Evolutionary conservation across 2,329 filamentous ascomycete species (phyloP), one percentile per base, ranked within the genome.

Genomic region (Colletotrichum viniferum): DNA sequence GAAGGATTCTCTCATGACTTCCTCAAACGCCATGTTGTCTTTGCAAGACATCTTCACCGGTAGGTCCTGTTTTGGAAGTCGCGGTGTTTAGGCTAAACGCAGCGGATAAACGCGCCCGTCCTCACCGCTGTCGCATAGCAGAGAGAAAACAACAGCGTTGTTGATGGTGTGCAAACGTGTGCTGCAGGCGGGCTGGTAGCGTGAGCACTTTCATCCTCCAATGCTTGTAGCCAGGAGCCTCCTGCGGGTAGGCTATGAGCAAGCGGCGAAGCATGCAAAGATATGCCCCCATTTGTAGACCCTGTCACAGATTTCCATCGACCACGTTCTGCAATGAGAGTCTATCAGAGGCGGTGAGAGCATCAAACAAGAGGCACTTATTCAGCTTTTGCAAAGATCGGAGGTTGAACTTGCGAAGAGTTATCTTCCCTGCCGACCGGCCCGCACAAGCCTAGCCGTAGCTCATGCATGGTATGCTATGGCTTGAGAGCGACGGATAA

Each of bases 51-150:
- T 64, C 69, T 67, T 73, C 69, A 63, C 63, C 63, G 64, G 58
- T 68, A 63, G 18, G 13, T 61, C 26, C 69, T 58, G 34, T 52
- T 73, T 21, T 34, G 63, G 73, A 60, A 13, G 21, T 30, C 43
- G 38, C 72, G 55, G 43, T 16, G 16, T 69, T 73, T 65, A 75
- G 73, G 63, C 73, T 75, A 65, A 75, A 75, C 10, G 34, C 63
- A 24, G 16, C 69, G 73, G 56, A 64, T 58, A 75, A 71, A 36
- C 43, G 43, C 28, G 34, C 62, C 63, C 58, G 18, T 36, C 36
- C 32, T 75, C 63, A 69, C 43, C 73, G 69, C 55, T 58, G 48
- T 14, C n/a, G 43, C 26, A 58, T 26, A 21, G 43, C 43, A 58
- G 28, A 7, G 36, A 30, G n/a, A 24, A 24, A 14, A 60, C 21